Evolutionary conservation across 164 flowering plant genomes (phyloP).

Genomic region (Euptelea pleiosperma): DNA sequence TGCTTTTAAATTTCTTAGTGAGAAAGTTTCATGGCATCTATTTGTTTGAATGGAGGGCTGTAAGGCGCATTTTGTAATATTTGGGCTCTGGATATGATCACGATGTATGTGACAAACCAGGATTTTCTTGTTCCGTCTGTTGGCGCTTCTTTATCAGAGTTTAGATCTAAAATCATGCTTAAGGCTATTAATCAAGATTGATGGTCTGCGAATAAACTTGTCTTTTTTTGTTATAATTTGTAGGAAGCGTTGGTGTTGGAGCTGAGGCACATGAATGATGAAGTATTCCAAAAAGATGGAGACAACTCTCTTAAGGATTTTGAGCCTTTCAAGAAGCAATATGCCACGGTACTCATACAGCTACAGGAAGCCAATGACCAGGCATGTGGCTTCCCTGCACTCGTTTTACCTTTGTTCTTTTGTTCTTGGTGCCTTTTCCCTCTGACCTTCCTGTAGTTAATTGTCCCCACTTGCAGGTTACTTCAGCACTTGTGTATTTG

Average conservation of each 20-base stretch:
- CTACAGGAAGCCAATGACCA: conserved; percentile 55
- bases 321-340: conserved; percentile 51
- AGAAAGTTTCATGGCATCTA: too few species aligned
- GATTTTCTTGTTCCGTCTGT: too few species aligned
- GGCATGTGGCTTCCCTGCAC: conserved; percentile 32
- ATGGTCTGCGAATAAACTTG: neutral
- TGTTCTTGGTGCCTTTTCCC: neutral
- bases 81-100: too few species aligned
- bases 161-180: too few species aligned
- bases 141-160: too few species aligned
- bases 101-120: too few species aligned
- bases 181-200: too few species aligned
- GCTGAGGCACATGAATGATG: conserved; percentile 60
- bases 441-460: neutral
- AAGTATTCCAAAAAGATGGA: conserved; percentile 36
- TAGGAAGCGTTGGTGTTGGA: conserved; percentile 61
- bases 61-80: too few species aligned
- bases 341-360: conserved; percentile 56
- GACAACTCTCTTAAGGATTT: conserved; percentile 40
- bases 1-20: too few species aligned
- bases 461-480: conserved; percentile 38
- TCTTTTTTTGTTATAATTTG: conserved; percentile 9
- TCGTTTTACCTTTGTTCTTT: neutral
- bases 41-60: too few species aligned
- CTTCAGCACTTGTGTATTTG: conserved; percentile 48